Conservation (phyloP, 1,139 yeast genomes). For the Pichia sp. region DNA sequence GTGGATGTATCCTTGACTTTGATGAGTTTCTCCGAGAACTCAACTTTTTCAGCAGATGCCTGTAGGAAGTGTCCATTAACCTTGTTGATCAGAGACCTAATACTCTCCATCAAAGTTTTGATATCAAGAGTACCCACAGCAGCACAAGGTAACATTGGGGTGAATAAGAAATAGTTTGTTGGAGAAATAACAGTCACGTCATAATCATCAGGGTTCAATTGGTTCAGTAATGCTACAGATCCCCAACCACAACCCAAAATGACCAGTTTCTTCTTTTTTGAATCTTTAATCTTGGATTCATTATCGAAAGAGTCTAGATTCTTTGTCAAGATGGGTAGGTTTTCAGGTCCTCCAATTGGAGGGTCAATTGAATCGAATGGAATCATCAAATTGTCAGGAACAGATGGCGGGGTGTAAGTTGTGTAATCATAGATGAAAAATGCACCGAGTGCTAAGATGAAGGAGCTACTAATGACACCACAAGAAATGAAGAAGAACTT, state of each 20-base stretch:
- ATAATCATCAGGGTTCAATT: constrained; percentile 40
- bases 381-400: constrained; percentile 27
- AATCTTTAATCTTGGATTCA: constrained; percentile 32
- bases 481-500: constrained; percentile 26
- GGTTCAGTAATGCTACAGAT: constrained; percentile 39
- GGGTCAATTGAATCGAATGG: constrained; percentile 47
- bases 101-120: constrained; percentile 51
- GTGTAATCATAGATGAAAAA: constrained; percentile 56
- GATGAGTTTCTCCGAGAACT: constrained; percentile 43
- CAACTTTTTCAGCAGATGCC: constrained; percentile 47
- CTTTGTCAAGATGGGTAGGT: constrained; percentile 47
- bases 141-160: constrained; percentile 54
- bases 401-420: constrained; percentile 34
- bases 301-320: constrained; percentile 48
- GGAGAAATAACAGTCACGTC: constrained; percentile 58
- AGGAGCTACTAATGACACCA: constrained; percentile 36
- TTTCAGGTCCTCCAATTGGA: constrained; percentile 58
- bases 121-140: constrained; percentile 53
- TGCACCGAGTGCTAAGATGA: constrained; percentile 31
- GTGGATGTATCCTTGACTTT: constrained; percentile 36
- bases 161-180: constrained; percentile 51
- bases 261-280: constrained; percentile 45
- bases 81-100: constrained; percentile 41
- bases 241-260: constrained; percentile 63
- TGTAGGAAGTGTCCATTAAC: constrained; percentile 51